These are phyloP conservation scores for Diplodia mutila DNA, from an alignment of 2,329 filamentous ascomycete species.

Conservation along the genomic window DNA sequence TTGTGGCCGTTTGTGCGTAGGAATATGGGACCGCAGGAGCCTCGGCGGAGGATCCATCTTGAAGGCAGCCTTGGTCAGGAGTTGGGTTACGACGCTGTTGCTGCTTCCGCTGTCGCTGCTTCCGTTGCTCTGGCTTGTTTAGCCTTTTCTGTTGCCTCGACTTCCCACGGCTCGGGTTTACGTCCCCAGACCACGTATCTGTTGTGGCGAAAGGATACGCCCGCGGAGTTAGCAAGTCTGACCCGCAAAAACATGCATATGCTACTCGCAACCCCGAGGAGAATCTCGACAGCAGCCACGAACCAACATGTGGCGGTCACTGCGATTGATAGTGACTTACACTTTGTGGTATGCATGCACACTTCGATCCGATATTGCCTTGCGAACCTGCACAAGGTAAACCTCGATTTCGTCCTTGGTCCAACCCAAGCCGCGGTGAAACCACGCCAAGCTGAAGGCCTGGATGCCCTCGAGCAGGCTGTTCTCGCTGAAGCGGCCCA, in stretches of 20 bases:
- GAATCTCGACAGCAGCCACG: not conserved
- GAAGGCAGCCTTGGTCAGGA: not conserved
- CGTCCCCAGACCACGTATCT: constrained; percentile 29
- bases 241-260: constrained; percentile 3
- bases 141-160: constrained; percentile 12
- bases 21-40: not conserved
- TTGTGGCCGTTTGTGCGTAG: not conserved
- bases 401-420: constrained; percentile 50
- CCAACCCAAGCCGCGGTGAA: constrained; percentile 50
- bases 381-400: constrained; percentile 49
- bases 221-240: constrained; percentile 26
- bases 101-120: not conserved
- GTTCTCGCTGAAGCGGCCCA: constrained; percentile 55
- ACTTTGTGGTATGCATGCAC: constrained; percentile 50
- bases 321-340: constrained; percentile 35
- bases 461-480: constrained; percentile 53
- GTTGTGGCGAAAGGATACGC: not conserved
- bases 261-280: not conserved
- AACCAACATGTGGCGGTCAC: not conserved
- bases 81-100: not conserved
- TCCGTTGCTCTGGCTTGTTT: not conserved
- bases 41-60: not conserved
- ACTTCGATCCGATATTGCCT: constrained; percentile 43
- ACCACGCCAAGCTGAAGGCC: constrained; percentile 49
- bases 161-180: constrained; percentile 23